phyloP scores from a whole-genome alignment of 495 filamentous ascomycete genomes.

The Podospora tetraspora region DNA sequence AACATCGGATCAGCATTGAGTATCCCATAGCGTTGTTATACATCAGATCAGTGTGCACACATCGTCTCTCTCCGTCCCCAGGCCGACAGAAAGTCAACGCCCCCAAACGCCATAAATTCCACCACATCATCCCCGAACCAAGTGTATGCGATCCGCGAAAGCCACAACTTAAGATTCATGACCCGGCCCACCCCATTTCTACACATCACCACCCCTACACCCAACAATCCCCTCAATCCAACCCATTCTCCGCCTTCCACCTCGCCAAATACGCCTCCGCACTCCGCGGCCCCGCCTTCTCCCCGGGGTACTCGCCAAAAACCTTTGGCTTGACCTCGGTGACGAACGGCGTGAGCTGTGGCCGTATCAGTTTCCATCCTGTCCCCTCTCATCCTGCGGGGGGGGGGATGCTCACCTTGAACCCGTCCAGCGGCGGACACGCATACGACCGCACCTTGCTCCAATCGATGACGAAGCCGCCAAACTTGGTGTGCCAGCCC shows the following conservation, averaged over 20 bases:
- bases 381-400: no score
- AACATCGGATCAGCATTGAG: background rate
- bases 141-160: background rate
- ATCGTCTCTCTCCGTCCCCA: background rate
- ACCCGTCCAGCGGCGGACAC: constrained; percentile 62
- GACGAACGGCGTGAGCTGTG: constrained; percentile 83
- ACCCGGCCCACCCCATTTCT: background rate
- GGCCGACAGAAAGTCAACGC: background rate
- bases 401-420: constrained; percentile 51
- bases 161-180: background rate
- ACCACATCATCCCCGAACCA: background rate
- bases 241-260: constrained; percentile 68
- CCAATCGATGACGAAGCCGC: constrained; percentile 78
- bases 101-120: background rate
- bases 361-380: background rate
- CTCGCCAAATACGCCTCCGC: constrained; percentile 54
- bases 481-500: constrained; percentile 79
- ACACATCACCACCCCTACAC: background rate
- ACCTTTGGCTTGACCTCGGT: constrained; percentile 52
- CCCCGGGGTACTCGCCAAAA: constrained; percentile 46
- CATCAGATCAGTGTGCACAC: background rate
- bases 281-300: constrained; percentile 47
- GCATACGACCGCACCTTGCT: constrained; percentile 86
- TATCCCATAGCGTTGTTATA: background rate
- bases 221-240: constrained; percentile 41